phyloP scores from a whole-genome alignment of 768 basidiomycete genomes.

The Tulasnella calospora region DNA sequence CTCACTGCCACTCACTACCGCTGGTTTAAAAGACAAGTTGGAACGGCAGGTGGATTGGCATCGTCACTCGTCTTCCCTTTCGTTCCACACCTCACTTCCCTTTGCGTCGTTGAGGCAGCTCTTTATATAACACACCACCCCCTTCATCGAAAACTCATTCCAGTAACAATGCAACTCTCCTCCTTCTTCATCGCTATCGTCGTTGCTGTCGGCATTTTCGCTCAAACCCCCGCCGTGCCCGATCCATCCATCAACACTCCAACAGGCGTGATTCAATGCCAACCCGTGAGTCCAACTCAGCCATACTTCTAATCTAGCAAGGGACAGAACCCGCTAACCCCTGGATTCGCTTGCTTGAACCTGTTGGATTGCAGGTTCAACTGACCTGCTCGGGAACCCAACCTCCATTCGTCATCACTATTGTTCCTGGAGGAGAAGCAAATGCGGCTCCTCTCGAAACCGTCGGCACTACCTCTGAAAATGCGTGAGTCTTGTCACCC shows the following conservation, averaged over 20 bases:
- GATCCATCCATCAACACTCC: constrained; percentile 12
- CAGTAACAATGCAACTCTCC: background rate
- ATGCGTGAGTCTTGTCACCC: background rate
- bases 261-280: background rate
- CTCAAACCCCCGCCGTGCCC: background rate
- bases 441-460: constrained; percentile 1
- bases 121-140: background rate
- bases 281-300: background rate
- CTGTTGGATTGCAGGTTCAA: background rate
- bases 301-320: background rate
- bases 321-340: background rate
- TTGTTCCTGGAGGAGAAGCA: background rate
- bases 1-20: background rate
- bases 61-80: background rate
- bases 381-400: constrained; percentile 25
- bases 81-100: background rate
- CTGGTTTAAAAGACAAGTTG: background rate
- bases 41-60: background rate
- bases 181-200: background rate
- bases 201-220: background rate
- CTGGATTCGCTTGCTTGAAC: background rate
- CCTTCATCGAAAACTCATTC: background rate
- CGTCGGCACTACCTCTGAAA: background rate
- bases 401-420: constrained; percentile 24
- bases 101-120: background rate